Base-by-base conservation (phyloP, 106 monocot genomes). In the Platanthera guangdongensis region DNA sequence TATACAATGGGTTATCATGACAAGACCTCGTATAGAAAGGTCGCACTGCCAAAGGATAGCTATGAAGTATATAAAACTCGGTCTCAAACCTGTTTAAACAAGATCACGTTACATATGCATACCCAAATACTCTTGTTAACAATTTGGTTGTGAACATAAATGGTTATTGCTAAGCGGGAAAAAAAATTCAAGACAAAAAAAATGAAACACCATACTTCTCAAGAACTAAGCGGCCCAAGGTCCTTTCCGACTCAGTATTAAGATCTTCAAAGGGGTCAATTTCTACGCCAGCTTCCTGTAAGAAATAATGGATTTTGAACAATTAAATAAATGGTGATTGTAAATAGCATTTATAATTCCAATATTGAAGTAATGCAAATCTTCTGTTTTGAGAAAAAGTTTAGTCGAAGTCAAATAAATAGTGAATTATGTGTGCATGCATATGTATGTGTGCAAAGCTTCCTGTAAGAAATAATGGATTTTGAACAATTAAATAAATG, bases 11-110 rank as follows among this genome's bases (percentile, higher is more conserved):
- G 63, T 97, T 78, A 67, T 97, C 97, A 84, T 78, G 82, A 78
- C 97, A 97, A 51, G 97, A 94, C 97, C 94, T 97, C 21, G 97
- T 97, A 79, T 97, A 97, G 79, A 97, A 97, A 48, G 94, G 97
- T 74, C 97, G 84, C 15, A 94, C 89, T 67, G 88, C 91, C 84
- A 94, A 81, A 71, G 97, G 97, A 82, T 97, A 97, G 18, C 89
- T 86, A 77, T 86, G 82, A 39, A 97, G 86, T 55, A 97, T 90
- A 73, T 88, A 97, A 74, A 97, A 97, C 75, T 97, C 97, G 50
- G 97, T 97, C 4, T 81, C 79, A 73, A 89, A 97, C 79, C 94
- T 97, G 84, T 74, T 50, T 52, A 25, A 71, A 82, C 8, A 74
- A 72, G 22, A 59, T 74, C 15, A 79, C 12, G 12, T 73, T 48